phyloP scores from a whole-genome alignment of 108 stramenopile species.

The Mediolabrus comicus region DNA sequence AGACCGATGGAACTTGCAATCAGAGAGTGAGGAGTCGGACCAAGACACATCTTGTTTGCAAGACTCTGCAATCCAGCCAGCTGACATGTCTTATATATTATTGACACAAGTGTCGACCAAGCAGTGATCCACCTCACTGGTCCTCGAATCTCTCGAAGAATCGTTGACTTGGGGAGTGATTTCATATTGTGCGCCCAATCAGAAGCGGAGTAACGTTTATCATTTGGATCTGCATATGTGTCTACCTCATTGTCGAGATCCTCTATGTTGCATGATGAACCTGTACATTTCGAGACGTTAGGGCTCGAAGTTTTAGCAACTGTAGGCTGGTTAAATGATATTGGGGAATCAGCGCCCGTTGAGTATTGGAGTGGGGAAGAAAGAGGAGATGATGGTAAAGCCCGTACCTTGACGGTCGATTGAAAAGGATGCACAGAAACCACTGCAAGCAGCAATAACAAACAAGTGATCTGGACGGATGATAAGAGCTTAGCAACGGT shows the following conservation, averaged over 20 bases:
- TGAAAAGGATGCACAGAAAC: background rate
- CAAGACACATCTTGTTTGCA: slow-evolving; percentile 50
- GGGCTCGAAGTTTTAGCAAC: background rate
- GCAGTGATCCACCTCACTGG: slow-evolving; percentile 45
- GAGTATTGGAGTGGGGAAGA: background rate
- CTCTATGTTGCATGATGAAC: slow-evolving; percentile 16
- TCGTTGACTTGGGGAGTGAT: slow-evolving; percentile 55
- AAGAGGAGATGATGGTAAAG: background rate
- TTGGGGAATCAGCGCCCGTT: background rate
- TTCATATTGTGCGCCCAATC: slow-evolving; percentile 78
- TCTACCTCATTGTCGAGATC: slow-evolving; percentile 34
- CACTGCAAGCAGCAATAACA: background rate
- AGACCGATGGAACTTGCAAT: slow-evolving; percentile 70
- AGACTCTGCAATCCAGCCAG: slow-evolving; percentile 10
- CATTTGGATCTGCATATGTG: slow-evolving; percentile 37
- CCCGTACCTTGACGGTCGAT: background rate
- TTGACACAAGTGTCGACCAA: slow-evolving; percentile 46
- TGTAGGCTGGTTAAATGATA: background rate
- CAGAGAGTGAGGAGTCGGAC: slow-evolving; percentile 63
- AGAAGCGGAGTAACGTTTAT: slow-evolving; percentile 55
- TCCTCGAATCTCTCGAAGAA: slow-evolving; percentile 51
- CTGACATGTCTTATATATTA: slow-evolving; percentile 28
- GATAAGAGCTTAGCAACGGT: background rate
- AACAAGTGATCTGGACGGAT: background rate
- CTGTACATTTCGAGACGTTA: background rate